Evolutionary conservation across 1,139 yeast genomes (phyloP).

Genomic region (Protomyces pachydermus): DNA sequence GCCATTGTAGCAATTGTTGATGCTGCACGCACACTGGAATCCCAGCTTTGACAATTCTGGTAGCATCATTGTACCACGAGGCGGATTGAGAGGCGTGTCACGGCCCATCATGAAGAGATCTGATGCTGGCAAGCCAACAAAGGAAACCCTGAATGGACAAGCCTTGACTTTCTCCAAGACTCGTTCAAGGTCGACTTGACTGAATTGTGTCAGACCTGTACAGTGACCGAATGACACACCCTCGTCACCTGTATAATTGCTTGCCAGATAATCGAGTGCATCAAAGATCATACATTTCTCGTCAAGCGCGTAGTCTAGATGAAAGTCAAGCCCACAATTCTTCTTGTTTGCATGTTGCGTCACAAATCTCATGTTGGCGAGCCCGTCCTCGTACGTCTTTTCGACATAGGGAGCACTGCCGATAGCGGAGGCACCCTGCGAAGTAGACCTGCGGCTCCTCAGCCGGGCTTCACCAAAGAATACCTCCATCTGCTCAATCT

Average conservation of each 20-base stretch:
- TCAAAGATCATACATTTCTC: not conserved
- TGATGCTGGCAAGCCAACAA: not conserved
- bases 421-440: not conserved
- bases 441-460: too few species aligned
- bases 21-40: not conserved
- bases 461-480: too few species aligned
- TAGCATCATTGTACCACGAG: not conserved
- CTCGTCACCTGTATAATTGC: not conserved
- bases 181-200: not conserved
- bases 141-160: not conserved
- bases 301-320: slow-evolving; percentile 1
- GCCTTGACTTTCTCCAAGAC: not conserved
- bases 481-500: not conserved
- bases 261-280: not conserved
- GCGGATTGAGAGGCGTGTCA: not conserved
- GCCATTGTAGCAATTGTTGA: slow-evolving; percentile 1
- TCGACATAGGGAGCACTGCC: slow-evolving; percentile 8
- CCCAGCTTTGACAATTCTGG: not conserved
- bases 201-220: not conserved
- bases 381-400: not conserved
- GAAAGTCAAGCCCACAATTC: not conserved
- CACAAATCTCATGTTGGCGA: not conserved
- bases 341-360: not conserved
- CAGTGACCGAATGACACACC: not conserved
- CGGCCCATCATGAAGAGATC: slow-evolving; percentile 6